These are phyloP conservation scores for Deinandra increscens DNA, from an alignment of 129 eudicot species.

Conservation along the genomic window DNA sequence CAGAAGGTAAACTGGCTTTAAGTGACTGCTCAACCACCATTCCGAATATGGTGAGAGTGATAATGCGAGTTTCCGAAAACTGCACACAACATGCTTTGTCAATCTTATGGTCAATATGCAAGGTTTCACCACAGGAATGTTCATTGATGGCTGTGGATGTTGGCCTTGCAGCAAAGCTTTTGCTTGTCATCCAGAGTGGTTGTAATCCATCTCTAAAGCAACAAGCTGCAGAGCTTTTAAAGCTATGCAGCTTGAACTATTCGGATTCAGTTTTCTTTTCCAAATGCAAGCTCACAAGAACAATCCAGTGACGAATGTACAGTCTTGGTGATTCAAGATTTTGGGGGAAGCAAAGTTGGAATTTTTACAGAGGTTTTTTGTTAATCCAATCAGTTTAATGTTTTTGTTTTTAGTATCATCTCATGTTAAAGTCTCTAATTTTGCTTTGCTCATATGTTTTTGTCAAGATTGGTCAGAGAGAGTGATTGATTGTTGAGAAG, in stretches of 20 bases:
- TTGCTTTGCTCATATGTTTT: conserved; percentile 14
- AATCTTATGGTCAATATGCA: conserved; percentile 41
- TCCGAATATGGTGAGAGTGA: conserved; percentile 40
- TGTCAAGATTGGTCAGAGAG: conserved; percentile 15
- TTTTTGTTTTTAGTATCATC: conserved; percentile 20
- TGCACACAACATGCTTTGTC: conserved; percentile 39
- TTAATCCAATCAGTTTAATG: conserved; percentile 16
- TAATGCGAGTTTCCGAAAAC: conserved; percentile 42
- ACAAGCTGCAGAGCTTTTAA: conserved; percentile 42
- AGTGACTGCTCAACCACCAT: conserved; percentile 39
- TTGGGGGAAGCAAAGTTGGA: not conserved
- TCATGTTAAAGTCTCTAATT: conserved; percentile 16
- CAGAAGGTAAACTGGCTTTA: conserved; percentile 40
- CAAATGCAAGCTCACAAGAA: conserved; percentile 51
- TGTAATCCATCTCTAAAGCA: conserved; percentile 43
- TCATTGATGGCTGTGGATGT: conserved; percentile 42
- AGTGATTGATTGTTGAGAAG: conserved; percentile 27
- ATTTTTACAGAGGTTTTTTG: not conserved
- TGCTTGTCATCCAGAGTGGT: conserved; percentile 45
- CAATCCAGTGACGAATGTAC: conserved; percentile 31
- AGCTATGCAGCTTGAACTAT: conserved; percentile 46
- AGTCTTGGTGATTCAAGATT: not conserved
- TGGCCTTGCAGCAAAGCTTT: conserved; percentile 52
- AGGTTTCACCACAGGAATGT: conserved; percentile 42
- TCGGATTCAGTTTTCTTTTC: conserved; percentile 45